These are phyloP conservation scores for Myxozyma mucilagina DNA, from an alignment of 805 yeast genomes.

Conservation along the genomic window DNA sequence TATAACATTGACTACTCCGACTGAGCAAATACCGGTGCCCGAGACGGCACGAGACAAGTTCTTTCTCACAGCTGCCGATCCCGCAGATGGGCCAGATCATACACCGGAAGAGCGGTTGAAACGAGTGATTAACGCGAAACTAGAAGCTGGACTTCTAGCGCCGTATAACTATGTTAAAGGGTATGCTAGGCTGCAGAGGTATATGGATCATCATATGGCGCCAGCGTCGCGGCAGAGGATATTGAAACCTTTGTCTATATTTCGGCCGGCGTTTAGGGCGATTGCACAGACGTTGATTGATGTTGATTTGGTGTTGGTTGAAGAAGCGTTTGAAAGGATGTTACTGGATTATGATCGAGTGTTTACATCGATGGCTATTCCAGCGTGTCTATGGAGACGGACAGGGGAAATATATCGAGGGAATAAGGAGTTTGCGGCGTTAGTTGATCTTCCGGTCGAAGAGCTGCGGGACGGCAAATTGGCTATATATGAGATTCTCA, in stretches of 20 bases:
- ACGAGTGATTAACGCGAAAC: slow-evolving; percentile 89
- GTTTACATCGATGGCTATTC: slow-evolving; percentile 95
- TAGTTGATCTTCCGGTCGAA: slow-evolving; percentile 86
- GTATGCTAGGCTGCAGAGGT: slow-evolving; percentile 81
- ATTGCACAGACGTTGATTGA: slow-evolving; percentile 88
- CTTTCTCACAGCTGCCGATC: slow-evolving; percentile 95
- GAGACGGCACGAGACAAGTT: slow-evolving; percentile 90
- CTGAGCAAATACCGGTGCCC: slow-evolving; percentile 14
- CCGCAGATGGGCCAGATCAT: slow-evolving; percentile 72
- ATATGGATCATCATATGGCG: slow-evolving; percentile 92
- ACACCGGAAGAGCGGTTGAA: slow-evolving; percentile 92
- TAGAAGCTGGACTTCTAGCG: slow-evolving; percentile 87
- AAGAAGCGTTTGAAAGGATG: slow-evolving; percentile 93
- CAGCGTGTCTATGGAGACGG: slow-evolving; percentile 95
- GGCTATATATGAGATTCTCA: slow-evolving; percentile 91
- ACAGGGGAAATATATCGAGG: slow-evolving; percentile 96
- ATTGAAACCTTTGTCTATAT: slow-evolving; percentile 76
- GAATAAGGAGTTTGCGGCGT: slow-evolving; percentile 90
- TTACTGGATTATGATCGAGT: slow-evolving; percentile 89
- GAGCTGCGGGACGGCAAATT: slow-evolving; percentile 88
- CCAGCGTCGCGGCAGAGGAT: slow-evolving; percentile 79
- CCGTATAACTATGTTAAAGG: slow-evolving; percentile 95
- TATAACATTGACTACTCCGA: slow-evolving; percentile 22
- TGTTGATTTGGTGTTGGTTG: slow-evolving; percentile 86
- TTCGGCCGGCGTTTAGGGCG: slow-evolving; percentile 90